Evolutionary conservation across 257 asterid genomes (phyloP).

Genomic region (Cinchona pubescens): DNA sequence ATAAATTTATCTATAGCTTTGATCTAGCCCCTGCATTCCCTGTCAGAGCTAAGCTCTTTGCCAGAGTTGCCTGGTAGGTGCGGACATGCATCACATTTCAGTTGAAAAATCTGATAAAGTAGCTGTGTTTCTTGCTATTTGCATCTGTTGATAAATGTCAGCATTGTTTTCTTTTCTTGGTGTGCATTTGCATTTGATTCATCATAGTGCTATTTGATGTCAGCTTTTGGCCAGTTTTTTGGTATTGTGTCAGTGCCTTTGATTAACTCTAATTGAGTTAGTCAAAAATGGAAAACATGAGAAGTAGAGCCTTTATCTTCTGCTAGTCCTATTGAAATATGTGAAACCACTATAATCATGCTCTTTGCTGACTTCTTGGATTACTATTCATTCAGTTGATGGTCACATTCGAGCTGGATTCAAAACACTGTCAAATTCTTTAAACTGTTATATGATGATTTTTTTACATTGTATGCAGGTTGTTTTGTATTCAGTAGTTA

Average conservation of each 20-base stretch:
- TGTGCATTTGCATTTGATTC: background rate
- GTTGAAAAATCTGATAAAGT: background rate
- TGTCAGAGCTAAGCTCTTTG: too few species aligned
- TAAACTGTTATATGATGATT: background rate
- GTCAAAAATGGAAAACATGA: background rate
- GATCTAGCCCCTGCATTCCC: background rate
- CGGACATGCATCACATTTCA: background rate
- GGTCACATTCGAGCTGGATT: background rate
- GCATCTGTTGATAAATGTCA: background rate
- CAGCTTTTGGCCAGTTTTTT: background rate
- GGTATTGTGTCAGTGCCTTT: background rate
- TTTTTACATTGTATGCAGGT: constrained; percentile 54
- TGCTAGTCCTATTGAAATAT: background rate
- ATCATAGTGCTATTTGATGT: background rate
- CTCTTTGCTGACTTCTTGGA: background rate
- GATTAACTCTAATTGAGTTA: background rate
- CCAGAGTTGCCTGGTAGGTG: background rate
- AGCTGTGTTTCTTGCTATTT: background rate
- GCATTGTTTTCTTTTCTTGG: background rate
- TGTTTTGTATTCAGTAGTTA: constrained; percentile 45
- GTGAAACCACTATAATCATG: background rate
- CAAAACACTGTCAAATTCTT: background rate
- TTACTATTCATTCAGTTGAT: background rate
- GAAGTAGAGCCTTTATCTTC: background rate
- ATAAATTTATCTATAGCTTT: background rate